Evolutionary conservation across 805 yeast genomes (phyloP), one percentile per base, ranked within the genome.

Genomic region (Candida schatavii): DNA sequence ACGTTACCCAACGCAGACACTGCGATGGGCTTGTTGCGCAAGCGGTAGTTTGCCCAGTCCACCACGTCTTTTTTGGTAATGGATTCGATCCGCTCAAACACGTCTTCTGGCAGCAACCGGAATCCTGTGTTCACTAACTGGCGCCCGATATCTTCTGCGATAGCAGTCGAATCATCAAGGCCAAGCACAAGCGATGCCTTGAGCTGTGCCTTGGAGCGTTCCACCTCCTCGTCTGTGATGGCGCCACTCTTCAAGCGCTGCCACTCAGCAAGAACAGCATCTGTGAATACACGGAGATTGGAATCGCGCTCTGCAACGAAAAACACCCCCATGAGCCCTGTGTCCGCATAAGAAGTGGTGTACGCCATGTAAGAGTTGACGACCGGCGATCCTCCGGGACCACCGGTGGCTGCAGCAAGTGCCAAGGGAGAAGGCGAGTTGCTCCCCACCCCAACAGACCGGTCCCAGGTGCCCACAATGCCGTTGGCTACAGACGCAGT

Each of bases 301-400:
- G 81, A 75, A 48, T 75, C 76, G 56, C 81, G 83, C 52, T 91
- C 97, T 18, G 95, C 80, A 5, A 88, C 88, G 46, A 93, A 74
- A 61, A 93, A 93, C 54, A 91, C 84, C 27, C 99, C 99, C 97
- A 97, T 91, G 41, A 93, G 70, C 6, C 99, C 99, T 10, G 97
- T 86, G 66, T 93, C 99, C 9, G 97, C 90, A 66, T 93, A 93
- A 1, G 96, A 87, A 2, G 99, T 93, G 23, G 96, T 87, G 68
- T 91, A 93, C 4, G 97, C 88, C 96, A 89, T 85, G 69, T 84
- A 93, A 5, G 96, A 86, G 67, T 93, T 93, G 42, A 97, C 97
- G 45, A 89, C 68, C 2, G 88, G 85, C 14, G 76, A 69, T 14
- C 70, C 71, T 46, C 74, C 74, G 45, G 81, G 76, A 1, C 80